Conservation (phyloP, 768 basidiomycete species). For the Agrocybe pediades region DNA sequence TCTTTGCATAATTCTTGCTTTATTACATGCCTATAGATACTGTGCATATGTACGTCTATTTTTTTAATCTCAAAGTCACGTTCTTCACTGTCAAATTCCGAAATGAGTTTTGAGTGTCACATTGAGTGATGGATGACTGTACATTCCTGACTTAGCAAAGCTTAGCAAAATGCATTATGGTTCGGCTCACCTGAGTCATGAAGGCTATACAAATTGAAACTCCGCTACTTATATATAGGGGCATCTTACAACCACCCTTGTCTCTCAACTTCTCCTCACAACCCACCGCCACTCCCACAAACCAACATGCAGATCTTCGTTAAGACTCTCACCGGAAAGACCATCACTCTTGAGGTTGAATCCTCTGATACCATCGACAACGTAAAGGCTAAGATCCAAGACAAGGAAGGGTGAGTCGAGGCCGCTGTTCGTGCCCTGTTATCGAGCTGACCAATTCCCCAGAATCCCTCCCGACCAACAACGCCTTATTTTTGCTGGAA, state of each 20-base stretch:
- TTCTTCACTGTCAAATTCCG: no score
- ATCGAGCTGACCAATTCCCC: slow-evolving; percentile 12
- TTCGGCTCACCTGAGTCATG: slow-evolving; percentile 20
- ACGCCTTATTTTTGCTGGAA: slow-evolving; percentile 79
- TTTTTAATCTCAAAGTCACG: no score
- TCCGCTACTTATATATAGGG: slow-evolving; percentile 37
- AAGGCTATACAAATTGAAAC: slow-evolving; percentile 37
- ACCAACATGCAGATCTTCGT: slow-evolving; percentile 81
- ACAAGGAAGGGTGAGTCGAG: slow-evolving; percentile 73
- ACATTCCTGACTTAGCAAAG: background rate
- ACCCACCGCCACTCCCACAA: slow-evolving; percentile 15
- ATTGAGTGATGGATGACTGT: no score
- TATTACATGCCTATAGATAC: no score
- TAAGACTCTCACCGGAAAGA: slow-evolving; percentile 81
- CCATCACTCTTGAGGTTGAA: slow-evolving; percentile 75
- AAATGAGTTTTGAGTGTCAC: no score
- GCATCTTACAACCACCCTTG: slow-evolving; percentile 5
- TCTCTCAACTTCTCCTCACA: slow-evolving; percentile 10
- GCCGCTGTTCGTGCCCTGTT: background rate
- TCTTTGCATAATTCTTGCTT: no score
- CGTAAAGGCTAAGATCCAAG: slow-evolving; percentile 83
- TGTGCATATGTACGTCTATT: no score
- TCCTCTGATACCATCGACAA: slow-evolving; percentile 73
- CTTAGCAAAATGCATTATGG: background rate
- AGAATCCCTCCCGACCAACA: slow-evolving; percentile 81